Conservation (phyloP, 179 eudicot genomes). For the Gypsophila paniculata region DNA sequence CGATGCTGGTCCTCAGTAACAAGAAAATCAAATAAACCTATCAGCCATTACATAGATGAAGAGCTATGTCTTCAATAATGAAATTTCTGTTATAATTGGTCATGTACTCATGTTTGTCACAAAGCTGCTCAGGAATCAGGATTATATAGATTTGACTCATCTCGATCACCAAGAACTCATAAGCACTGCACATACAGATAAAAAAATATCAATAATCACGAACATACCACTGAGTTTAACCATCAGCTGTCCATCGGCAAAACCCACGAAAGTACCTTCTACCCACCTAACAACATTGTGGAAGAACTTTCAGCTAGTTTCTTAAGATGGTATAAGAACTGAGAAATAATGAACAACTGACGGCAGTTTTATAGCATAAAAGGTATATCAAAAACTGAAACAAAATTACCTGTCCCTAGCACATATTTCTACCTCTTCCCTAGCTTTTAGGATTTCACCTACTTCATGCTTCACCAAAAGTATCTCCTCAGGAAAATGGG, state of each 20-base stretch:
- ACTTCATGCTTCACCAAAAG: constrained; percentile 14
- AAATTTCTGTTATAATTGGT: background rate
- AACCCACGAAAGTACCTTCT: constrained; percentile 33
- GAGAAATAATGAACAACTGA: background rate
- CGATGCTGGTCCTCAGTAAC: background rate
- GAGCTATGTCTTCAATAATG: background rate
- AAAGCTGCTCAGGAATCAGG: background rate
- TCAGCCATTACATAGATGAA: background rate
- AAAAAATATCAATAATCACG: background rate
- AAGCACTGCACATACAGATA: background rate
- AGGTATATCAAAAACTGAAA: background rate
- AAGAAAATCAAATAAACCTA: background rate
- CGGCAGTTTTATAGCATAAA: background rate
- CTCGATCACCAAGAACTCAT: background rate
- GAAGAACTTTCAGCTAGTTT: constrained; percentile 1
- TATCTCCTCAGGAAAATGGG: constrained; percentile 32
- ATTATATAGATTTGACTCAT: background rate
- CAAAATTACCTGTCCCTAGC: constrained; percentile 31
- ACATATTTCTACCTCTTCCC: constrained; percentile 35
- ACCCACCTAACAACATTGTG: constrained; percentile 31
- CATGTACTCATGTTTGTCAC: background rate
- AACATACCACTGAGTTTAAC: constrained; percentile 30
- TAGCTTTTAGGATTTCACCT: constrained; percentile 29
- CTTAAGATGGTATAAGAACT: background rate
- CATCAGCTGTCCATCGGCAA: constrained; percentile 19